These are phyloP conservation scores for Plectosphaerella cucumerina DNA, from an alignment of 2,329 filamentous ascomycete species.

Conservation along the genomic window DNA sequence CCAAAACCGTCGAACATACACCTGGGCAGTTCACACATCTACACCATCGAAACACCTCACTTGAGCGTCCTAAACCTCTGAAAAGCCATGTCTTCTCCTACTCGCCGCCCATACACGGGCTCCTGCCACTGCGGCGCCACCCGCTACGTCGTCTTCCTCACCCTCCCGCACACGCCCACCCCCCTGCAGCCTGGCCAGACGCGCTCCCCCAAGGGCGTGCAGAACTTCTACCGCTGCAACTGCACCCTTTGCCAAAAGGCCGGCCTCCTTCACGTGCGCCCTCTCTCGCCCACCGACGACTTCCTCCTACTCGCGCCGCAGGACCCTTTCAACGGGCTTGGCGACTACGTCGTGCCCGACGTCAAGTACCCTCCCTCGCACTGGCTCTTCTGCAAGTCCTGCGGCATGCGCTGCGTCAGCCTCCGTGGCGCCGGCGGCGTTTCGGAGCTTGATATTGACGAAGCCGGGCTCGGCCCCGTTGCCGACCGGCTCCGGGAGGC, in stretches of 20 bases:
- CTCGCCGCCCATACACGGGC: slow-evolving; percentile 25
- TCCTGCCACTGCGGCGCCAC: slow-evolving; percentile 43
- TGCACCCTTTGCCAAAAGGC: slow-evolving; percentile 45
- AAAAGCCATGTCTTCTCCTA: slow-evolving; percentile 6
- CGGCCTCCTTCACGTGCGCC: slow-evolving; percentile 39
- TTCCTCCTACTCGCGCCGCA: slow-evolving; percentile 41
- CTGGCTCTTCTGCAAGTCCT: slow-evolving; percentile 43
- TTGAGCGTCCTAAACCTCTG: too few relatives aligned
- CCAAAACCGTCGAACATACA: too few relatives aligned
- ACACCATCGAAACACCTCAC: too few relatives aligned
- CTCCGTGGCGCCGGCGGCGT: slow-evolving; percentile 28
- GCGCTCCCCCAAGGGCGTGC: slow-evolving; percentile 7
- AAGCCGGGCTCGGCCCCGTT: not conserved
- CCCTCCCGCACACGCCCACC: slow-evolving; percentile 27
- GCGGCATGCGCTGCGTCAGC: slow-evolving; percentile 39
- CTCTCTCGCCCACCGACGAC: slow-evolving; percentile 27
- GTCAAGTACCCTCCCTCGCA: slow-evolving; percentile 12
- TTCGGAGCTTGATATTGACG: slow-evolving; percentile 13
- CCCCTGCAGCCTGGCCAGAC: slow-evolving; percentile 13
- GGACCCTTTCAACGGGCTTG: slow-evolving; percentile 29
- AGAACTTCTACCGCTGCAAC: slow-evolving; percentile 38
- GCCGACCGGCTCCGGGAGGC: slow-evolving; percentile 1
- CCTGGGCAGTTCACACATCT: too few relatives aligned
- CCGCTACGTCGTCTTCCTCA: slow-evolving; percentile 38
- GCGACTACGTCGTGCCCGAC: slow-evolving; percentile 31